Conservation (phyloP, 805 yeast species). For the Saccharomycopsis oosterbeekiorum region DNA sequence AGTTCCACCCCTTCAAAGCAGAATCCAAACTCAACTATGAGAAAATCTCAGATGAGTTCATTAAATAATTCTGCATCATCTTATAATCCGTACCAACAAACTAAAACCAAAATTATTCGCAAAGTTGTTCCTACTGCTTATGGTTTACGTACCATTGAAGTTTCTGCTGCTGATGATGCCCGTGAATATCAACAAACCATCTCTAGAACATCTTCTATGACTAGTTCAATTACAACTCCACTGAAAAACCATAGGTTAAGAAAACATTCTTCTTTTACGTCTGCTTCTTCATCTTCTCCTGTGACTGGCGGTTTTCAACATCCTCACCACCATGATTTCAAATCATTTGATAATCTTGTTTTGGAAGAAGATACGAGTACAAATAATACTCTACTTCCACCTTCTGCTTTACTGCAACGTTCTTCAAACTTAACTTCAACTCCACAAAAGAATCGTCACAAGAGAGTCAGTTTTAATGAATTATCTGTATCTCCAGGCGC, state of each 20-base stretch:
- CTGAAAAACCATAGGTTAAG: not conserved
- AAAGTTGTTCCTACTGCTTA: slow-evolving; percentile 17
- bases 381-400: not conserved
- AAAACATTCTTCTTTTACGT: slow-evolving; percentile 6
- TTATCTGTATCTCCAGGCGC: not conserved
- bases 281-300: not conserved
- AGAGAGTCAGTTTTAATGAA: slow-evolving; percentile 2
- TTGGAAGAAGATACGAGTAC: not conserved
- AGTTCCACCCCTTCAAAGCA: not conserved
- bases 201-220: slow-evolving; percentile 8
- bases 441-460: not conserved
- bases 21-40: not conserved
- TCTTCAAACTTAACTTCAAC: not conserved
- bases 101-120: slow-evolving; percentile 9
- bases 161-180: slow-evolving; percentile 8
- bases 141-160: slow-evolving; percentile 17
- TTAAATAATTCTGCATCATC: not conserved
- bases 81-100: not conserved
- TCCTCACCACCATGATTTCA: not conserved
- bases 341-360: not conserved
- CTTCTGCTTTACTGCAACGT: not conserved
- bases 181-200: slow-evolving; percentile 1
- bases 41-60: not conserved
- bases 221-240: not conserved
- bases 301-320: not conserved